phyloP scores from a whole-genome alignment of 495 filamentous ascomycete genomes.

The Lepidopterella palustris region DNA sequence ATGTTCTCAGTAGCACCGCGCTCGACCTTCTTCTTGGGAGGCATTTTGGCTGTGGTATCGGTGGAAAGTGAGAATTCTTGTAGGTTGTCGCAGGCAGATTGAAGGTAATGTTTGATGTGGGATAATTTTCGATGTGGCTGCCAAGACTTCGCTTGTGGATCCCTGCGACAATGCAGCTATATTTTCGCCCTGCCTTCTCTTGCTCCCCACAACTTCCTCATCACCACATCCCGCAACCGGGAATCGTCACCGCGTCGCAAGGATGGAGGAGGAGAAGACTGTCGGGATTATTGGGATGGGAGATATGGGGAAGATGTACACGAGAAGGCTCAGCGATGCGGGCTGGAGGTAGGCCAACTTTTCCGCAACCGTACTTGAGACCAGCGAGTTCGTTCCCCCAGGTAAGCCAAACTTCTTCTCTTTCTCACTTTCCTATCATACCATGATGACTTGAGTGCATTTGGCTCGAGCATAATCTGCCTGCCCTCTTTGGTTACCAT shows the following conservation, averaged over 20 bases:
- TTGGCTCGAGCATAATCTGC: conserved; percentile 93
- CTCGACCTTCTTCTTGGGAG: not conserved
- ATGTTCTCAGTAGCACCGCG: conserved; percentile 73
- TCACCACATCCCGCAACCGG: not conserved
- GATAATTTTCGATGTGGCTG: not conserved
- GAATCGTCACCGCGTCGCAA: not conserved
- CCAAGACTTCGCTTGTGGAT: not conserved
- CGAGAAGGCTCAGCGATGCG: conserved; percentile 72
- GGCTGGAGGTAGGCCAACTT: conserved; percentile 87
- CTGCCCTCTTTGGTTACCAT: conserved; percentile 40
- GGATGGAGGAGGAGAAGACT: conserved; percentile 22
- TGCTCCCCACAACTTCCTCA: not conserved
- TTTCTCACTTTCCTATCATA: conserved; percentile 20
- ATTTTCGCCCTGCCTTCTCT: not conserved
- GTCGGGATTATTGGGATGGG: conserved; percentile 98
- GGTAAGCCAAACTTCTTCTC: conserved; percentile 22
- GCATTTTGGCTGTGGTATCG: too few relatives aligned
- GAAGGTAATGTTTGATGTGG: not conserved
- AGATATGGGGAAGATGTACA: conserved; percentile 99
- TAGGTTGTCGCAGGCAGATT: not conserved
- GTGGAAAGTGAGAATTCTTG: too few relatives aligned
- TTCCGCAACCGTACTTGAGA: not conserved
- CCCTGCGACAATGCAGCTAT: not conserved
- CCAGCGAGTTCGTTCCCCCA: not conserved
- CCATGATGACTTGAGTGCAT: conserved; percentile 99